These are phyloP conservation scores for Spongispora temasekensis DNA, from an alignment of 1,284 basidiomycete genomes.

Conservation along the genomic window DNA sequence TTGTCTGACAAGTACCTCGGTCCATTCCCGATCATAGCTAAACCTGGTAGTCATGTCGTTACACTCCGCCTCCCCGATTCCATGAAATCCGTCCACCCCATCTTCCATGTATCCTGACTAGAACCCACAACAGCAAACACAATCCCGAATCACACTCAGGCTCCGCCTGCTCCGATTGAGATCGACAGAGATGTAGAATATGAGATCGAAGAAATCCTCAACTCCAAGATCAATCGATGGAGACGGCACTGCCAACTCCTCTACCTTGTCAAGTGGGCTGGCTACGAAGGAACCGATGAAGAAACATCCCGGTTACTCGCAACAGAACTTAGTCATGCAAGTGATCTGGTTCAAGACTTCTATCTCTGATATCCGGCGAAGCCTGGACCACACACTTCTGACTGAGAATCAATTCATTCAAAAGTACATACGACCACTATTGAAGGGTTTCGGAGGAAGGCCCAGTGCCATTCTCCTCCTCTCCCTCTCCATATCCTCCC, in stretches of 20 bases:
- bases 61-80: neutral
- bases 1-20: slow-evolving; percentile 25
- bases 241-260: neutral
- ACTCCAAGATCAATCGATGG: neutral
- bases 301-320: neutral
- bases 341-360: neutral
- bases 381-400: neutral
- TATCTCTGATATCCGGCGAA: neutral
- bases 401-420: too few relatives aligned
- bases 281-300: neutral
- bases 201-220: neutral
- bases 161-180: neutral
- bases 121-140: neutral
- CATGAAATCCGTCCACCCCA: neutral
- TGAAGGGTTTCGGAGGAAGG: too few relatives aligned
- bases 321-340: neutral
- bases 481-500: too few relatives aligned
- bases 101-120: neutral
- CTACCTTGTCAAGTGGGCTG: neutral
- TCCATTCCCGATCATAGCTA: slow-evolving; percentile 22
- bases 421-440: too few relatives aligned
- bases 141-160: neutral
- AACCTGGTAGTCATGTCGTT: neutral
- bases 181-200: neutral
- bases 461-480: too few relatives aligned